Percentiles rank a stretch among this genome's conserved stretches.
Conservation (phyloP, 2,329 filamentous ascomycete species). For the Fusarium sp. region DNA sequence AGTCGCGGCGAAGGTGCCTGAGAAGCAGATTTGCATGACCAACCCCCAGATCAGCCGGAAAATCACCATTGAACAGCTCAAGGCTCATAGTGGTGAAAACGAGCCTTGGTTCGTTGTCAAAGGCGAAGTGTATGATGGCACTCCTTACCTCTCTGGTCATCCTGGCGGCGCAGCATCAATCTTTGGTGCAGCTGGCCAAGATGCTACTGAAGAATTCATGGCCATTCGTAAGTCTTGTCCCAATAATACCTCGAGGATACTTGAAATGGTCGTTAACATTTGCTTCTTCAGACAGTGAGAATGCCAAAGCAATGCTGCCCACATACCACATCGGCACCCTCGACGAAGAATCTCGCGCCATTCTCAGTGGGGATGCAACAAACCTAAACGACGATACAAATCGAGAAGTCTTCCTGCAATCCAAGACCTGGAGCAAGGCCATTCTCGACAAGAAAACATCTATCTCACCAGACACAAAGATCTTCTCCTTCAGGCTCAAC, state of each 20-base stretch:
- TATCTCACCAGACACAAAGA: slow-evolving; percentile 80
- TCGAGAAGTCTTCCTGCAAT: slow-evolving; percentile 74
- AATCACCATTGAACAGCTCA: slow-evolving; percentile 79
- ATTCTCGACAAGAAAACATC: slow-evolving; percentile 74
- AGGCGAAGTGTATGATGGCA: slow-evolving; percentile 90
- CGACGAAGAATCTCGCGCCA: slow-evolving; percentile 65
- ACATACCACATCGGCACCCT: slow-evolving; percentile 86
- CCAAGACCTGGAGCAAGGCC: slow-evolving; percentile 79
- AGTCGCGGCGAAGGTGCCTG: slow-evolving; percentile 58
- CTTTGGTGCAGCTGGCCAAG: slow-evolving; percentile 81
- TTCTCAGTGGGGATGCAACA: slow-evolving; percentile 59
- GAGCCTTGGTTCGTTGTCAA: slow-evolving; percentile 90
- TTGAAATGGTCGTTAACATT: slow-evolving; percentile 38
- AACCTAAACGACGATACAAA: slow-evolving; percentile 54
- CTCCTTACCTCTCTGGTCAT: slow-evolving; percentile 81
- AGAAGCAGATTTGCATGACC: slow-evolving; percentile 80
- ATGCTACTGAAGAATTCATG: slow-evolving; percentile 89
- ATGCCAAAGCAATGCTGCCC: slow-evolving; percentile 90
- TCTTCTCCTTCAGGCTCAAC: slow-evolving; percentile 85
- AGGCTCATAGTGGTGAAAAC: slow-evolving; percentile 71
- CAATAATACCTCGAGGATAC: background rate
- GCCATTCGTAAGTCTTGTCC: slow-evolving; percentile 77
- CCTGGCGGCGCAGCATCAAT: slow-evolving; percentile 91
- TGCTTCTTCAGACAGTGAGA: slow-evolving; percentile 79
- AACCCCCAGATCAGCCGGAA: slow-evolving; percentile 71